Evolutionary conservation across 2,329 filamentous ascomycete species (phyloP).

Genomic region (Diatrype stigma): DNA sequence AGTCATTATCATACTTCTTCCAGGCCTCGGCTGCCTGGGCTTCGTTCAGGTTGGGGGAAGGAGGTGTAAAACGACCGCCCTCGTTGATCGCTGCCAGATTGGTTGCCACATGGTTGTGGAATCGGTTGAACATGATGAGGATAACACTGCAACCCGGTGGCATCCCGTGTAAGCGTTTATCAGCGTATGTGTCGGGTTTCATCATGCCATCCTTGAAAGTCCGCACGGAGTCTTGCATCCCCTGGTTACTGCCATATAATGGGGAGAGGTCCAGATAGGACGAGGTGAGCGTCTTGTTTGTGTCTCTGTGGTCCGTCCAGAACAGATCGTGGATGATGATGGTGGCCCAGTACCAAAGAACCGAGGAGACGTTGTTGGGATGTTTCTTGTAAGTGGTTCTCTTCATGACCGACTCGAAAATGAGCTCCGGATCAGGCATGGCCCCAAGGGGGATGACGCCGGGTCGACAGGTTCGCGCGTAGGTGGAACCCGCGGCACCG

Average conservation of each 20-base stretch:
- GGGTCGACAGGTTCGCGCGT: conserved; percentile 61
- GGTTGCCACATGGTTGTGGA: conserved; percentile 82
- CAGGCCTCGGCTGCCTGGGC: conserved; percentile 50
- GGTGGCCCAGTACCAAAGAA: conserved; percentile 70
- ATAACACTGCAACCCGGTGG: conserved; percentile 69
- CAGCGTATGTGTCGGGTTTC: conserved; percentile 69
- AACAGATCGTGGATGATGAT: conserved; percentile 73
- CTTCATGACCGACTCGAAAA: conserved; percentile 62
- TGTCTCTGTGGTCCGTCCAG: conserved; percentile 61
- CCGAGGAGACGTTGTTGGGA: conserved; percentile 68
- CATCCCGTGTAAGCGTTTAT: conserved; percentile 65
- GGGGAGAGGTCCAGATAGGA: conserved; percentile 69
- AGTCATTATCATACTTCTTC: conserved; percentile 70
- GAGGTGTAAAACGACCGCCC: conserved; percentile 69
- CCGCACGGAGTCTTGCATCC: conserved; percentile 60
- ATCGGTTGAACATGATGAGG: conserved; percentile 74
- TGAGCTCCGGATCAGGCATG: conserved; percentile 60
- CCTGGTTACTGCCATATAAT: conserved; percentile 64
- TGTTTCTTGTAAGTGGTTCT: conserved; percentile 50
- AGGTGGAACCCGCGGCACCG: conserved; percentile 63
- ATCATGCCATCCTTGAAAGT: conserved; percentile 67
- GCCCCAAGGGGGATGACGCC: conserved; percentile 57
- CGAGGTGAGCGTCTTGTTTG: conserved; percentile 53
- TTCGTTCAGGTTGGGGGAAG: conserved; percentile 42
- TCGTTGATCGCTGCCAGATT: conserved; percentile 86